Percentiles rank a stretch among this genome's conserved stretches.
These are phyloP conservation scores for Triangularia verruculosa DNA, from an alignment of 2,329 filamentous ascomycete species.

Conservation along the genomic window DNA sequence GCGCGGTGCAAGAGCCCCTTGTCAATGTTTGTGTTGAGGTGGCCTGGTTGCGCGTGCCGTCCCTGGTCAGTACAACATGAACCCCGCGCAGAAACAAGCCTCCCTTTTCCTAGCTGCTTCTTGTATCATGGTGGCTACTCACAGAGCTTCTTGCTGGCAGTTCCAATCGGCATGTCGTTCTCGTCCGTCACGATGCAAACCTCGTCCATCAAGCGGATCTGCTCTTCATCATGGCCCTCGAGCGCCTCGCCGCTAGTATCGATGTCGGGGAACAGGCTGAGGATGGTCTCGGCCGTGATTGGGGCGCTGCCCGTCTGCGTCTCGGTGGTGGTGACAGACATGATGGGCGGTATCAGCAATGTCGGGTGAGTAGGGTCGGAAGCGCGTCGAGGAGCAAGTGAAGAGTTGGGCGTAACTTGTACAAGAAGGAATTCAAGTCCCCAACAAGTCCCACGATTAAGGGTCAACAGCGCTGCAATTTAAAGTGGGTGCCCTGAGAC, in stretches of 20 bases:
- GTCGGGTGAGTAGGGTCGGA: background rate
- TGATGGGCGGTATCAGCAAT: constrained; percentile 13
- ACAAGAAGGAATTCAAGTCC: background rate
- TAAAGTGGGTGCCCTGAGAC: background rate
- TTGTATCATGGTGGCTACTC: constrained; percentile 37
- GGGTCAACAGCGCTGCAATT: background rate
- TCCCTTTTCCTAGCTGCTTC: background rate
- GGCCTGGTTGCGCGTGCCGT: constrained; percentile 57
- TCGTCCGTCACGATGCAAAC: constrained; percentile 96
- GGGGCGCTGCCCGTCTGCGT: constrained; percentile 51
- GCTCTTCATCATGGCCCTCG: constrained; percentile 92
- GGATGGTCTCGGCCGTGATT: constrained; percentile 82
- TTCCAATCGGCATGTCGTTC: constrained; percentile 88
- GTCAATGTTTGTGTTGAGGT: constrained; percentile 98
- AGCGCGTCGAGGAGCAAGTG: background rate
- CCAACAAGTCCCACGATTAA: background rate
- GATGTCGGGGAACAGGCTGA: constrained; percentile 83
- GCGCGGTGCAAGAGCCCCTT: constrained; percentile 93
- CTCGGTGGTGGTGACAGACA: constrained; percentile 43
- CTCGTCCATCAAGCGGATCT: constrained; percentile 98
- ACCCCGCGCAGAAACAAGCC: background rate
- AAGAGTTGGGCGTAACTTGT: background rate
- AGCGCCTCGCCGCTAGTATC: constrained; percentile 70
- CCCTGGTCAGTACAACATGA: constrained; percentile 14
- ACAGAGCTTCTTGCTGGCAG: constrained; percentile 98